Base-by-base conservation (phyloP, 2,329 filamentous ascomycete genomes). In the Calonectria leucothoes region DNA sequence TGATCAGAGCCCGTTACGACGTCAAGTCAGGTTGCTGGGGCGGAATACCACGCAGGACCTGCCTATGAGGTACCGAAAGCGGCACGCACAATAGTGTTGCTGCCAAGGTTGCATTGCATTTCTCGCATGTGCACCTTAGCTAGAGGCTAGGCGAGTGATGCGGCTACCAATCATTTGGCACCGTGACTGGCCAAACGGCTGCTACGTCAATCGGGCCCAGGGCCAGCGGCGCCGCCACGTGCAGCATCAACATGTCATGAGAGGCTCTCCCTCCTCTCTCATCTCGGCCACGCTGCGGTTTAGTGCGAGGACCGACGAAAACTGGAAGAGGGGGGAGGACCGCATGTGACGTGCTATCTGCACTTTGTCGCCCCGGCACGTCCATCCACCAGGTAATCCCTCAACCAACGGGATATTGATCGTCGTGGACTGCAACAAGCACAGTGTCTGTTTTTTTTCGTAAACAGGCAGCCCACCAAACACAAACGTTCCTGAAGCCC, bases 161-260 rank as follows among this genome's bases (percentile, higher is more conserved):
- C 48, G 33, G 48, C 51, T 52, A 52, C 78, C 78, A 80, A 80
- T 80, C 78, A 74, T 69, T 74, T 61, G 51, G 17, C 77, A 80
- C 71, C 78, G 77, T 80, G 77, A 69, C 39, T 48, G 20, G 20
- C 12, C n/a, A n/a, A 14, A 57, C 20, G 37, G 48, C 27, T 33
- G 25, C 17, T 20, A 23, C 70, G 31, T 35, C 64, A 33, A 65
- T 29, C n/a, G n/a, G 29, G 33, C 25, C 23, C 31, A 66, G 14
- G 31, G 42, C 69, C 67, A 72, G 42, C 33, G n/a, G 42, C 17
- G 20, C 52, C 66, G 65, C 76, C 78, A 80, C 78, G 78, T 80
- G 78, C 67, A 29, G 65, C 3, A 23, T 45, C 35, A 42, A 39
- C 33, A 65, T 49, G 71, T 31, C 51, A 52, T 70, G 45, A 76